Conservation (phyloP, 2,329 filamentous ascomycete species). For the Botryosphaeria agaves region DNA sequence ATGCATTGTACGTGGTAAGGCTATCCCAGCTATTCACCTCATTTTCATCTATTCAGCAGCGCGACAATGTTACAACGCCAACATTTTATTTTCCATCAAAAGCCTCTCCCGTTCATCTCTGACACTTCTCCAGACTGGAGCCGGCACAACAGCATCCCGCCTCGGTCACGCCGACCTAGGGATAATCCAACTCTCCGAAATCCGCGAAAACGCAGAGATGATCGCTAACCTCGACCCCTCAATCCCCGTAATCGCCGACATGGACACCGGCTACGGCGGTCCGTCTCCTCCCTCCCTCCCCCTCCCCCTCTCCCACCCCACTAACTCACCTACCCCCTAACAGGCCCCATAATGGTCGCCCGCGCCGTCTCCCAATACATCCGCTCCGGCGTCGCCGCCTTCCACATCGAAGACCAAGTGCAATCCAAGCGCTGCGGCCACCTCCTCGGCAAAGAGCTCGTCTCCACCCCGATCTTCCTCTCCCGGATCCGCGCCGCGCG, state of each 20-base stretch:
- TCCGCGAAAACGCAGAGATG: constrained; percentile 46
- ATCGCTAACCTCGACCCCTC: constrained; percentile 40
- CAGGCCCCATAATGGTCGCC: constrained; percentile 33
- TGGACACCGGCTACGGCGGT: constrained; percentile 41
- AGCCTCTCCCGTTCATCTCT: background rate
- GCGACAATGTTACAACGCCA: background rate
- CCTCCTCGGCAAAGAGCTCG: constrained; percentile 42
- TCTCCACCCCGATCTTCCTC: constrained; percentile 31
- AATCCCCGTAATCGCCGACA: constrained; percentile 43
- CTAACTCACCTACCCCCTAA: no score
- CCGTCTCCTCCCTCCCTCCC: no score
- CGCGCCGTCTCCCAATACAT: constrained; percentile 37
- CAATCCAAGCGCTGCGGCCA: constrained; percentile 49
- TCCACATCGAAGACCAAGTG: constrained; percentile 49
- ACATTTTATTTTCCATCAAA: background rate
- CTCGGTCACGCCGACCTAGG: constrained; percentile 48
- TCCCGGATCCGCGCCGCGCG: constrained; percentile 39
- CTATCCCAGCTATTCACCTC: background rate
- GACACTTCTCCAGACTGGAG: constrained; percentile 34
- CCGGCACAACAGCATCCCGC: constrained; percentile 41
- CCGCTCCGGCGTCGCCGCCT: constrained; percentile 36
- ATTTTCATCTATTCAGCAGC: no score
- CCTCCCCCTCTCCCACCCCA: background rate
- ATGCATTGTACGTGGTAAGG: constrained; percentile 50
- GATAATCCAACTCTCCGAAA: constrained; percentile 43